Base-by-base conservation (phyloP, 2,329 filamentous ascomycete species). In the Aspergillus calidoustus region DNA sequence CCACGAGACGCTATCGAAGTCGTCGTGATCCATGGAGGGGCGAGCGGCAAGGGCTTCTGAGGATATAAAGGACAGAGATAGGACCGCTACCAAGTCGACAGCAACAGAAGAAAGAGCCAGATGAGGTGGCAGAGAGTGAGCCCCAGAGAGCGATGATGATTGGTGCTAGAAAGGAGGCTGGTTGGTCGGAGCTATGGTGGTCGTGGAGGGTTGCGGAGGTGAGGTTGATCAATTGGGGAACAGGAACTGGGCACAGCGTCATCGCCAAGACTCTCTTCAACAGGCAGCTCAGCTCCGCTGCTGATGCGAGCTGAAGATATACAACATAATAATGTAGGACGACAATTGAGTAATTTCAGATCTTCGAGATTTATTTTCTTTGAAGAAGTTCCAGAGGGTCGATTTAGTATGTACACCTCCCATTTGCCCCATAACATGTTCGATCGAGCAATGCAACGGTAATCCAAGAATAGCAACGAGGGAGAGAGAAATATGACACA, bases 1-100 rank as follows among this genome's bases (percentile, higher is more conserved):
- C 92, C 92, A 96, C 61, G 90, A 90, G 65, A 94, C 87, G 74
- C 87, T 91, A 74, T 92, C 91, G 78, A 95, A 95, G 79, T 91
- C 89, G 78, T 91, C 89, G 74, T 82, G 72, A 66, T 81, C 79
- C 80, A 81, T 82, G 62, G 71, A 68, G 66, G 68, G 68, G 69
- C 55, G 63, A 60, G 61, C 59, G 52, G 47, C 58, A 38, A 50
- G 48, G 50, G 34, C 9, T 23, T 22, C 52, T 47, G 62, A 52
- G 54, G 47, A 55, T 54, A 54, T 46, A 34, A 46, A 50, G 49
- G 43, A 44, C n/a, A 48, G 19, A 15, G 38, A 49, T 31, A 13
- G 8, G 48, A 43, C 9, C 13, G 54, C 17, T 48, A 31, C 11
- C 23, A 22, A 57, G 19, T 41, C 4, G 5, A 41, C 22, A 53